Conservation (phyloP, 1,284 basidiomycete species). For the Mycena citricolor region DNA sequence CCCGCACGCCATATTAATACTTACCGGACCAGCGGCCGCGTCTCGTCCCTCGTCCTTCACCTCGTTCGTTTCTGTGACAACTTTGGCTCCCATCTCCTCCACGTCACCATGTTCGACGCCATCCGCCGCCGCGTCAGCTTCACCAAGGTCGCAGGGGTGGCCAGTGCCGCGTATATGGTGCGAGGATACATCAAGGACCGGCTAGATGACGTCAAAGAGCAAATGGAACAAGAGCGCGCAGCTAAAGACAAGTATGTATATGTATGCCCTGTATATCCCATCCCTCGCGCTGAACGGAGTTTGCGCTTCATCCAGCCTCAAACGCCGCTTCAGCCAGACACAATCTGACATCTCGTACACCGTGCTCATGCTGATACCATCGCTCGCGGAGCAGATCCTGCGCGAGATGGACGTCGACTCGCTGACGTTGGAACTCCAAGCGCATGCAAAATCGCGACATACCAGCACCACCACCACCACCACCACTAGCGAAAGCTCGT, state of each 20-base stretch:
- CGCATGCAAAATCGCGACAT: conserved; percentile 5
- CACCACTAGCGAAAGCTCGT: no score
- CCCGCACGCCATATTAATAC: conserved; percentile 42
- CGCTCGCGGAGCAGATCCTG: conserved; percentile 72
- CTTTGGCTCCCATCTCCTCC: no score
- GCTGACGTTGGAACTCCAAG: conserved; percentile 71
- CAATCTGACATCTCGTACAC: conserved; percentile 84
- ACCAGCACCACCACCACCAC: no score
- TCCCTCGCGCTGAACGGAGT: conserved; percentile 20
- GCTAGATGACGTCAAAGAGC: conserved; percentile 71
- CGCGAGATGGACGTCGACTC: conserved; percentile 81
- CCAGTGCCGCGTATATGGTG: conserved; percentile 70
- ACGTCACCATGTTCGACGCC: conserved; percentile 34
- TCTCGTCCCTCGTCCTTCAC: no score
- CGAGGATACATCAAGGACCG: conserved; percentile 64
- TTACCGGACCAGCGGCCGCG: conserved; percentile 49
- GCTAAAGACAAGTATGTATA: conserved; percentile 72
- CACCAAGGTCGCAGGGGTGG: conserved; percentile 19
- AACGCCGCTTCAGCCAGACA: conserved; percentile 77
- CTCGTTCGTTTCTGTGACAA: no score
- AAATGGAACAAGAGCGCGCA: conserved; percentile 60
- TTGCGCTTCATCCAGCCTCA: conserved; percentile 49
- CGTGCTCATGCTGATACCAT: conserved; percentile 77
- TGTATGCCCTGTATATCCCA: conserved; percentile 21
- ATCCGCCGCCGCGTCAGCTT: conserved; percentile 29